Base-by-base conservation (phyloP, 1,284 basidiomycete genomes). In the Microstroma glucosiphilum region DNA sequence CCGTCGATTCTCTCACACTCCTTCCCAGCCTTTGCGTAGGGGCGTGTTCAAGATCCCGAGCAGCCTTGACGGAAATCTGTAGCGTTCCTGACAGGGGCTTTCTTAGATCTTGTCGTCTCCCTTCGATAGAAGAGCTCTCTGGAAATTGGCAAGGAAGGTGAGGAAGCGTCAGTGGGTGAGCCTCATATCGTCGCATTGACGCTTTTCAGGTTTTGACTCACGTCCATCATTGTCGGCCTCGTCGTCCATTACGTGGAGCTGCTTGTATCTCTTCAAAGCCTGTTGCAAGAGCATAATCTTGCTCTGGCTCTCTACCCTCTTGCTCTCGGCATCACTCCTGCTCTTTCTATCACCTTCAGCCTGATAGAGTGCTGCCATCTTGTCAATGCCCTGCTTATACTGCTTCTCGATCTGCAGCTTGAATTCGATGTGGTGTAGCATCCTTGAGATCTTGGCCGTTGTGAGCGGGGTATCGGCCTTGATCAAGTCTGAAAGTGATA, bases 361-460 rank as follows among this genome's bases (percentile, higher is more conserved):
- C 75, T 92, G 87, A 80, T 94, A 96, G 53, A 94, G 66, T 62
- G 70, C 74, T 57, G 90, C 90, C 93, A 99, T 99, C 83, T 97
- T 97, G 81, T 98, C 94, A 73, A 97, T 96, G 56, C 96, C 96
- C 76, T 88, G 86, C 83, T 96, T 96, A 84, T 97, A 97, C 82
- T 98, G 93, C 83, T 90, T 87, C 81, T 99, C 96, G 70, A 98
- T 91, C 81, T 94, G 91, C 59, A 97, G 88, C 83, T 98, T 98
- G 86, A 96, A 97, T 81, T 98, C 93, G 70, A 99, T 88, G 81
- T 97, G 93, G 81, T 97, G 92, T 62, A 98, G 86, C 94, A 97
- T 97, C 71, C 88, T 87, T 55, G 92, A 90, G 80, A 99, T 97
- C 83, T 96, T 98, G 68, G 91, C 90, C 6, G 92, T 89, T 23